Percentiles rank a stretch among this genome's conserved stretches.
Conservation (phyloP, 768 basidiomycete genomes). For the Collybia mongolica region DNA sequence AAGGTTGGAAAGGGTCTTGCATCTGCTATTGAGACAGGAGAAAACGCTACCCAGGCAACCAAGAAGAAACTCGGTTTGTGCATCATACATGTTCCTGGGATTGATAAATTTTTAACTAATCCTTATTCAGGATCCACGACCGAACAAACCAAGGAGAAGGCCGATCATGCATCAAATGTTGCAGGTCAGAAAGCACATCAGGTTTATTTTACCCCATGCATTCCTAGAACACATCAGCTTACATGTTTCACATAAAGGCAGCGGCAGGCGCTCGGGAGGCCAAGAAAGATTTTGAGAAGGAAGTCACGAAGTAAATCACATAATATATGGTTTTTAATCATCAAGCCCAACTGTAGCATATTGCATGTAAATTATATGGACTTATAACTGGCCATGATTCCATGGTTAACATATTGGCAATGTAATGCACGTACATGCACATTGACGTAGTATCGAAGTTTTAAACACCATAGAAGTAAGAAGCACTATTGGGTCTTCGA, state of each 20-base stretch:
- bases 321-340: too few species aligned
- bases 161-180: conserved; percentile 28
- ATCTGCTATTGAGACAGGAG: conserved; percentile 45
- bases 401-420: too few species aligned
- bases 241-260: conserved; percentile 20
- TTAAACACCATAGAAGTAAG: too few species aligned
- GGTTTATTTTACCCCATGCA: conserved; percentile 20
- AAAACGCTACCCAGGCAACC: conserved; percentile 36
- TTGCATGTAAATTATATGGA: too few species aligned
- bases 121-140: conserved; percentile 28
- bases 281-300: conserved; percentile 34
- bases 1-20: conserved; percentile 44
- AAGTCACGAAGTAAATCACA: conserved; percentile 20
- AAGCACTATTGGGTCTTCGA: too few species aligned
- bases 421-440: too few species aligned
- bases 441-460: background rate
- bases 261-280: conserved; percentile 29
- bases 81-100: background rate
- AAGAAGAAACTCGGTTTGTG: conserved; percentile 41
- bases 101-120: background rate
- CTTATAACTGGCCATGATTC: too few species aligned
- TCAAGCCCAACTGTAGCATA: too few species aligned
- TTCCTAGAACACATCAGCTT: background rate
- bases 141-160: conserved; percentile 32
- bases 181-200: conserved; percentile 38